A percentile compares a stretch with the other conserved stretches of the same genome.
phyloP scores from a whole-genome alignment of 257 asterid genomes.

The Solanum pennellii region DNA sequence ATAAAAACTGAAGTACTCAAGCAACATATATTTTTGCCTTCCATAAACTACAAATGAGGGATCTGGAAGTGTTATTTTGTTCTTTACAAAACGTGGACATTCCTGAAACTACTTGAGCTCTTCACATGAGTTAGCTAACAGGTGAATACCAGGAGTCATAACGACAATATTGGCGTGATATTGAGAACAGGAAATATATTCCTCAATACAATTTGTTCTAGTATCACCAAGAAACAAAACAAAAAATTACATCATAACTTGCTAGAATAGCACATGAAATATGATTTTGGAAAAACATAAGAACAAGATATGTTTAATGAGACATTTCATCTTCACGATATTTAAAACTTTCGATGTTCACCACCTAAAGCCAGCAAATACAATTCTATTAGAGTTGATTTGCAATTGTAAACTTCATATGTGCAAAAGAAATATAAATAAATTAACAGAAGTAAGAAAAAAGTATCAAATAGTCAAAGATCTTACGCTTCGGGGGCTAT shows the following conservation, averaged over 20 bases:
- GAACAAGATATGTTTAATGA: not conserved
- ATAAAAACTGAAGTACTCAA: not conserved
- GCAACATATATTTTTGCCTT: not conserved
- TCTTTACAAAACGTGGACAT: not conserved
- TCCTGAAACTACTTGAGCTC: not conserved
- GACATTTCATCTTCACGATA: not conserved
- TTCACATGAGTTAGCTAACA: not conserved
- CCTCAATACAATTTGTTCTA: not conserved
- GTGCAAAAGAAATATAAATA: not conserved
- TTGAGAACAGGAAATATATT: not conserved
- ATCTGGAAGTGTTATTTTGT: not conserved
- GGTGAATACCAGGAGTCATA: not conserved
- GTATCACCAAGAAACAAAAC: not conserved
- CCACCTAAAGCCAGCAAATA: not conserved
- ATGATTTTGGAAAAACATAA: not conserved
- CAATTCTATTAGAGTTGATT: not conserved
- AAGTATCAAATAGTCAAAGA: not conserved
- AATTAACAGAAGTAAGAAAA: not conserved
- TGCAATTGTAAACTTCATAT: not conserved
- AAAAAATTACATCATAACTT: not conserved
- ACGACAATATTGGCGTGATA: not conserved
- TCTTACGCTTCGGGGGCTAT: slow-evolving; percentile 32
- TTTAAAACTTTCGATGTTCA: not conserved
- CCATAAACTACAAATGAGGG: not conserved
- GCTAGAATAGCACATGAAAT: not conserved